Evolutionary conservation across 1,284 basidiomycete species (phyloP).

Genomic region (Rhodotorula sp.): DNA sequence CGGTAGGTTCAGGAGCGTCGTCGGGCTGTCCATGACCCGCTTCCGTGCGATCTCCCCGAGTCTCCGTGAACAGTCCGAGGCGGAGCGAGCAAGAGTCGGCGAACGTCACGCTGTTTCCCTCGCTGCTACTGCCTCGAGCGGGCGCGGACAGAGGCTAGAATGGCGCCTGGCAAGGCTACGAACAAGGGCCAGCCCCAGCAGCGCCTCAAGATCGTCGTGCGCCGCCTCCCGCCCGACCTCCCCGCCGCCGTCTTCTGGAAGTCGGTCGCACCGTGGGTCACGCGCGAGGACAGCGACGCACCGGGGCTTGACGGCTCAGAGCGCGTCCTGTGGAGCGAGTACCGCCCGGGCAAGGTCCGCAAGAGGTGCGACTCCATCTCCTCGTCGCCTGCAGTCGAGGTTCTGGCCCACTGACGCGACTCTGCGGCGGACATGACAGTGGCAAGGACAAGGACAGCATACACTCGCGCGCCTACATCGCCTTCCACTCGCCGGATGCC

Average conservation of each 20-base stretch:
- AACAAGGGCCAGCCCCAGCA: slow-evolving; percentile 18
- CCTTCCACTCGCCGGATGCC: slow-evolving; percentile 73
- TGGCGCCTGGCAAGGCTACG: slow-evolving; percentile 17
- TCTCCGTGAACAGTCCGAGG: background rate
- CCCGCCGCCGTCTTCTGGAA: slow-evolving; percentile 93
- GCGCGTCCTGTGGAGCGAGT: slow-evolving; percentile 60
- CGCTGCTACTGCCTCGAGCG: background rate
- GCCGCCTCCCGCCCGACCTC: slow-evolving; percentile 84
- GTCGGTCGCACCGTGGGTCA: slow-evolving; percentile 80
- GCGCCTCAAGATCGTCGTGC: slow-evolving; percentile 82
- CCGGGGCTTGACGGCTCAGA: slow-evolving; percentile 69
- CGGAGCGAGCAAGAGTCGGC: background rate
- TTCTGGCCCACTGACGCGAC: background rate
- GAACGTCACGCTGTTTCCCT: too few species aligned
- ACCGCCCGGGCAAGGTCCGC: slow-evolving; percentile 38
- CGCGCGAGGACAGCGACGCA: slow-evolving; percentile 69
- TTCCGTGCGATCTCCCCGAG: background rate
- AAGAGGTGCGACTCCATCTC: slow-evolving; percentile 19
- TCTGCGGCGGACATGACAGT: slow-evolving; percentile 18
- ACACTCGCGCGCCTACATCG: slow-evolving; percentile 86
- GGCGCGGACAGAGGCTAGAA: background rate
- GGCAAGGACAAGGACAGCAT: slow-evolving; percentile 69
- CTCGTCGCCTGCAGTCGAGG: background rate
- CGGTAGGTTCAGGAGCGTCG: slow-evolving; percentile 4
- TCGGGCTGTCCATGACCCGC: too few species aligned